phyloP scores from a whole-genome alignment of 306 rosid species.

The Benincasa hispida region DNA sequence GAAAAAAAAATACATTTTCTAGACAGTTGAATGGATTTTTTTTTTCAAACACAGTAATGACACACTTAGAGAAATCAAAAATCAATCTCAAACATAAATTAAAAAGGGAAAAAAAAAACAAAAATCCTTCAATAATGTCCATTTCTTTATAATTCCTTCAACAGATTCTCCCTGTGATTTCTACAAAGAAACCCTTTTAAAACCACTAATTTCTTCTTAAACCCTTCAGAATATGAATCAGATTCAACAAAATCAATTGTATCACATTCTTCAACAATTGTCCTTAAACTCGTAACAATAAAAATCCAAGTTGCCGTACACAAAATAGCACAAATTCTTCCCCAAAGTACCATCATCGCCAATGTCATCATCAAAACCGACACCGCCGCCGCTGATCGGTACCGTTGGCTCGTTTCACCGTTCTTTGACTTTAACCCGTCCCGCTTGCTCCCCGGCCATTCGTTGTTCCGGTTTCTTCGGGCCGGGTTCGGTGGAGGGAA shows the following conservation, averaged over 20 bases:
- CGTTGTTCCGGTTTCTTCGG: not conserved
- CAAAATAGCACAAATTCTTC: conserved; percentile 4
- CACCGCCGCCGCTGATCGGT: not conserved
- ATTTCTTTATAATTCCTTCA: not conserved
- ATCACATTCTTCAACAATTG: not conserved
- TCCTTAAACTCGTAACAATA: not conserved
- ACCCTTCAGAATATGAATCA: not conserved
- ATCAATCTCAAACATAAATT: not conserved
- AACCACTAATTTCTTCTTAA: not conserved
- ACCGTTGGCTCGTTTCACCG: not conserved
- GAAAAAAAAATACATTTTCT: too few species aligned
- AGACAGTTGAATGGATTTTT: too few species aligned
- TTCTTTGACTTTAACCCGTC: not conserved
- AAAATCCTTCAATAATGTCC: not conserved
- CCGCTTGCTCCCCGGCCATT: not conserved
- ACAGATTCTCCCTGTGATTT: not conserved
- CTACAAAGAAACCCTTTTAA: not conserved
- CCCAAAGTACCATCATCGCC: conserved; percentile 4
- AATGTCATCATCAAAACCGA: not conserved
- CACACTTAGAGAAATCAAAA: not conserved
- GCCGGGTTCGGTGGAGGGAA: not conserved
- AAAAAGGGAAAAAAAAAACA: too few species aligned
- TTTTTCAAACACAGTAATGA: not conserved
- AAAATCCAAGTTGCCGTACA: not conserved
- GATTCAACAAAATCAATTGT: not conserved